A percentile compares a stretch with the other conserved stretches of the same genome.
phyloP scores from a whole-genome alignment of 1,284 basidiomycete genomes.

The Ustilago lituana region DNA sequence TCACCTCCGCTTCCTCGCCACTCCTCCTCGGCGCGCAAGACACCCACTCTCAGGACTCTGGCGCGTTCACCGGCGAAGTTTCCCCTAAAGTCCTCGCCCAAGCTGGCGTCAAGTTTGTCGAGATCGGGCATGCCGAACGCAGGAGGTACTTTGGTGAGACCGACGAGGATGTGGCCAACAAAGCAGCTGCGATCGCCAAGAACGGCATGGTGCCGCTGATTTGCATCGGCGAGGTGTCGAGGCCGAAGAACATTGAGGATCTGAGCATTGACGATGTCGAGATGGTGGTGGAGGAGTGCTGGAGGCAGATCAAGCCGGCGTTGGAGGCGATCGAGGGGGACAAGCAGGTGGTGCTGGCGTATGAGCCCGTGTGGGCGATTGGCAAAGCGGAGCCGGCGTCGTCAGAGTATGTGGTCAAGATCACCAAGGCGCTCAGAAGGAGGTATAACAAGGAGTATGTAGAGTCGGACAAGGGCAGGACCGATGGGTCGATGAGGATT shows the following conservation, averaged over 20 bases:
- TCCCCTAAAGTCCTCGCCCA: constrained; percentile 57
- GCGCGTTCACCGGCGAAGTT: constrained; percentile 62
- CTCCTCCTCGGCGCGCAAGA: constrained; percentile 60
- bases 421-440: constrained; percentile 53
- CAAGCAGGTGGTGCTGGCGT: constrained; percentile 54
- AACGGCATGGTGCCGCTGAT: constrained; percentile 59
- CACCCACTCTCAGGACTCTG: constrained; percentile 48
- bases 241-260: constrained; percentile 33
- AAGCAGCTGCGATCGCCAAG: constrained; percentile 44
- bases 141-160: constrained; percentile 59
- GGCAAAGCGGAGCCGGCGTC: constrained; percentile 55
- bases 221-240: constrained; percentile 56
- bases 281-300: constrained; percentile 54
- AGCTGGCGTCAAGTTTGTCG: constrained; percentile 54
- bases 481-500: constrained; percentile 46
- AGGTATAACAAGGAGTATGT: constrained; percentile 42
- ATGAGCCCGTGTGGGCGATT: constrained; percentile 65
- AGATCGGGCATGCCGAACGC: constrained; percentile 63
- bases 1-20: constrained; percentile 11
- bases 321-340: constrained; percentile 24
- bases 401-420: constrained; percentile 58
- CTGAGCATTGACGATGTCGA: constrained; percentile 24
- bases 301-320: constrained; percentile 54
- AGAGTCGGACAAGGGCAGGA: constrained; percentile 21
- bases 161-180: constrained; percentile 53